phyloP scores from a whole-genome alignment of 257 asterid species.

The Solanum acaule region DNA sequence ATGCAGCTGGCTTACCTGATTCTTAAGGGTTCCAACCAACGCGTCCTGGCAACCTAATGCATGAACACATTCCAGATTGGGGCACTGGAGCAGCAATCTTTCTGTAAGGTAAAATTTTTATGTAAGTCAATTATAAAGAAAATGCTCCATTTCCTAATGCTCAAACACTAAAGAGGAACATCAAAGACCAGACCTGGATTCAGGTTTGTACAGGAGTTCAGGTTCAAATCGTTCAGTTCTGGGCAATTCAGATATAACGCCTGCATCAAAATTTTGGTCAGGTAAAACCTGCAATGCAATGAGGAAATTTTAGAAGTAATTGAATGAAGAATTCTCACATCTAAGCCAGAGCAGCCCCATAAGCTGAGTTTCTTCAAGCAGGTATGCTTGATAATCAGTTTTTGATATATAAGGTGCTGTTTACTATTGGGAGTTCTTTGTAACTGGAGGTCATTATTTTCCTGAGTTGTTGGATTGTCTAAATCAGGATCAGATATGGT shows the following conservation, averaged over 20 bases:
- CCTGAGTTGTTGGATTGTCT: slow-evolving; percentile 21
- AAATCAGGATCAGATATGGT: slow-evolving; percentile 58
- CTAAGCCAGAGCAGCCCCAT: slow-evolving; percentile 98
- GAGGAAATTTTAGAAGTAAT: not conserved
- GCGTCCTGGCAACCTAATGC: slow-evolving; percentile 12
- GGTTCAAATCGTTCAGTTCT: slow-evolving; percentile 61
- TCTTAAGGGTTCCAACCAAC: slow-evolving; percentile 6
- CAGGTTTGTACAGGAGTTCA: slow-evolving; percentile 74
- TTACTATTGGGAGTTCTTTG: slow-evolving; percentile 46
- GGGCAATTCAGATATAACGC: slow-evolving; percentile 83
- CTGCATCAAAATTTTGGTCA: slow-evolving; percentile 31
- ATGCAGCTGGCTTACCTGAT: slow-evolving; percentile 3
- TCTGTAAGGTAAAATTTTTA: not conserved
- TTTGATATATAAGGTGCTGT: slow-evolving; percentile 62
- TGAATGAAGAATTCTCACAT: slow-evolving; percentile 48
- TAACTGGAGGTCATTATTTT: slow-evolving; percentile 23
- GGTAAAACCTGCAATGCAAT: not conserved
- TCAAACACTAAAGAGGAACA: not conserved
- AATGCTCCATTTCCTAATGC: not conserved
- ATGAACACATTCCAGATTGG: slow-evolving; percentile 16
- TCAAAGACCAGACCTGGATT: slow-evolving; percentile 58
- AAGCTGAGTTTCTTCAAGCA: slow-evolving; percentile 82
- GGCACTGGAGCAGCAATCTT: slow-evolving; percentile 20
- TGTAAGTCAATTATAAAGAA: not conserved
- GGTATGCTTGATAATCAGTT: slow-evolving; percentile 81